These are phyloP conservation scores for Hemileia vastatrix DNA, from an alignment of 1,284 basidiomycete genomes.

Conservation along the genomic window DNA sequence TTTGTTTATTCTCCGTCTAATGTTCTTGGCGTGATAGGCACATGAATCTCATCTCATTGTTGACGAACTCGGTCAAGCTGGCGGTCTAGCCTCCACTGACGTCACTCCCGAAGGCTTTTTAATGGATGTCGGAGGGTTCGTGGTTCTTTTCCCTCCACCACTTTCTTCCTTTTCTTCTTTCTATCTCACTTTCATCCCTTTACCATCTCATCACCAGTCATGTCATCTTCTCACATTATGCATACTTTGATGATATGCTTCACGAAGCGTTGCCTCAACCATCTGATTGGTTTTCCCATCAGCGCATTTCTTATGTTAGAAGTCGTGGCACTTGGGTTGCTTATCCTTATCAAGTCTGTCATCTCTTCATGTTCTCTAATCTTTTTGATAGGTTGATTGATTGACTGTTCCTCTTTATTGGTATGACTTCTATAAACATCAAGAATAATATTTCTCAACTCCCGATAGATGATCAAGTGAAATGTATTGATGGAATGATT, in stretches of 20 bases:
- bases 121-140: slow-evolving; percentile 48
- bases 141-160: not conserved
- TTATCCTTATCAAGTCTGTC: slow-evolving; percentile 41
- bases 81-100: slow-evolving; percentile 51
- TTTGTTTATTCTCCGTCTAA: not conserved
- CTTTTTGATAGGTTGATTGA: slow-evolving; percentile 31
- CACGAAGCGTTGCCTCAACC: slow-evolving; percentile 48
- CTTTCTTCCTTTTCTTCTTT: not conserved
- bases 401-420: not conserved
- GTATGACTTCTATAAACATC: slow-evolving; percentile 20
- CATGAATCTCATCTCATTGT: slow-evolving; percentile 47
- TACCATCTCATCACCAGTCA: slow-evolving; percentile 41
- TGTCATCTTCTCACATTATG: slow-evolving; percentile 53
- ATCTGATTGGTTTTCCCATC: slow-evolving; percentile 50
- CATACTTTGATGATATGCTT: slow-evolving; percentile 51
- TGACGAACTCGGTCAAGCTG: slow-evolving; percentile 47
- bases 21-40: slow-evolving; percentile 35
- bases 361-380: slow-evolving; percentile 20
- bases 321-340: slow-evolving; percentile 50
- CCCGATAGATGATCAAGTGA: slow-evolving; percentile 49
- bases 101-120: slow-evolving; percentile 50
- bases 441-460: slow-evolving; percentile 52
- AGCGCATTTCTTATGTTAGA: slow-evolving; percentile 51
- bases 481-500: slow-evolving; percentile 51
- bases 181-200: not conserved